phyloP scores from a whole-genome alignment of 2,329 filamentous ascomycete species.

The Kalmusia sp. region DNA sequence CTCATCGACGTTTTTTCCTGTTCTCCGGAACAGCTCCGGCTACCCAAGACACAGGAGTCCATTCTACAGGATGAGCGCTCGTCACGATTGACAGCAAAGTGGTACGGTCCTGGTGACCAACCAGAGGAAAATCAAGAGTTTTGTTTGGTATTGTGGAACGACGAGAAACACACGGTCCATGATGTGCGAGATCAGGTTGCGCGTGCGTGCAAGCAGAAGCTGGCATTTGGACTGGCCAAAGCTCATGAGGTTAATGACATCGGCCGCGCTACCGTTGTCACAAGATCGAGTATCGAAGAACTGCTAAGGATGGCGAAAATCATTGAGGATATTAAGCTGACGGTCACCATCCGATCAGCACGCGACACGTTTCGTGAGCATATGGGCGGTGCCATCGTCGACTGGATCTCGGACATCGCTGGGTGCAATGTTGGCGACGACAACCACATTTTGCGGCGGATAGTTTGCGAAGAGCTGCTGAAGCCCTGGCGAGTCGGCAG shows the following conservation, averaged over 20 bases:
- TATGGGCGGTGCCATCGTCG: slow-evolving; percentile 97
- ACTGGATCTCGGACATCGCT: slow-evolving; percentile 93
- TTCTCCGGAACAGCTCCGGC: slow-evolving; percentile 90
- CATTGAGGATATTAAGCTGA: slow-evolving; percentile 94
- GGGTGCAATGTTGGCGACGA: slow-evolving; percentile 86
- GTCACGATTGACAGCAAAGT: slow-evolving; percentile 77
- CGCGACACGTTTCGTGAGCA: slow-evolving; percentile 96
- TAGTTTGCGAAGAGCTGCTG: slow-evolving; percentile 90
- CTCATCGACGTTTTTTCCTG: slow-evolving; percentile 98
- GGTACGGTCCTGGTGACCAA: slow-evolving; percentile 69
- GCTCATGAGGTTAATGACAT: slow-evolving; percentile 90
- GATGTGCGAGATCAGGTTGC: slow-evolving; percentile 92
- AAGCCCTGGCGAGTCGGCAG: slow-evolving; percentile 88
- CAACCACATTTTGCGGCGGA: slow-evolving; percentile 76
- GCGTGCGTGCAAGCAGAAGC: slow-evolving; percentile 79
- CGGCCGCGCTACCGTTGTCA: slow-evolving; percentile 84
- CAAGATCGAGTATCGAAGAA: slow-evolving; percentile 72
- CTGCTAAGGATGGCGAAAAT: slow-evolving; percentile 81
- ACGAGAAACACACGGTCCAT: slow-evolving; percentile 95
- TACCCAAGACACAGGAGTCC: slow-evolving; percentile 81
- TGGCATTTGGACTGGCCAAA: slow-evolving; percentile 72
- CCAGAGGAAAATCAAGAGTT: slow-evolving; percentile 74
- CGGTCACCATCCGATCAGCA: slow-evolving; percentile 90
- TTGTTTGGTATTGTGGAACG: slow-evolving; percentile 91
- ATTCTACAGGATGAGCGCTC: slow-evolving; percentile 82